A percentile compares a stretch with the other conserved stretches of the same genome.
Evolutionary conservation across 176 grass and related monocot genomes (phyloP).

Genomic region (Canna indica): DNA sequence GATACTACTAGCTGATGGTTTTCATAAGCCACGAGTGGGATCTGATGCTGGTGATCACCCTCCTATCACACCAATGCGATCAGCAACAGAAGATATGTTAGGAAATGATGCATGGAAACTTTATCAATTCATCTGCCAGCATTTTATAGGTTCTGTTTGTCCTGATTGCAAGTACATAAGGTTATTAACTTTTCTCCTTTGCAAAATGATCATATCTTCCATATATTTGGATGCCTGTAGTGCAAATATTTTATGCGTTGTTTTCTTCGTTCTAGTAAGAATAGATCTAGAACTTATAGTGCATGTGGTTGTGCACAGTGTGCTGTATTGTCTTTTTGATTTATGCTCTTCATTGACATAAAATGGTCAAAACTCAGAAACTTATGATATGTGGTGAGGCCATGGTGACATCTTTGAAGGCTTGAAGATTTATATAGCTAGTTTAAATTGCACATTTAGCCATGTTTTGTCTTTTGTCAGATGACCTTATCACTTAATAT

Average conservation of each 20-base stretch:
- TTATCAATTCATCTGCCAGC: conserved; percentile 90
- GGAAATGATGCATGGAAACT: conserved; percentile 90
- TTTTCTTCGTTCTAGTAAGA: not conserved
- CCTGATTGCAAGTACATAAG: conserved; percentile 84
- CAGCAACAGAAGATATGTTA: conserved; percentile 68
- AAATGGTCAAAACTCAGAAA: not conserved
- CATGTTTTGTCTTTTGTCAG: no score
- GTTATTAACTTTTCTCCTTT: conserved; percentile 24
- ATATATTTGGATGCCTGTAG: not conserved
- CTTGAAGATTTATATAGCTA: no score
- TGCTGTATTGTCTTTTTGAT: not conserved
- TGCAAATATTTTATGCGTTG: not conserved
- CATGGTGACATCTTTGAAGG: no score
- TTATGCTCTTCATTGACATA: not conserved
- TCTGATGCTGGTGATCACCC: conserved; percentile 93
- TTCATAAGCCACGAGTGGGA: conserved; percentile 66
- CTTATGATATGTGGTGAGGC: no score
- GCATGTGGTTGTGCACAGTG: not conserved
- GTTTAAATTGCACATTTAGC: no score
- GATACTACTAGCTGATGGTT: conserved; percentile 54
- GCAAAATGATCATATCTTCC: not conserved
- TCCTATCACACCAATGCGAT: conserved; percentile 84
- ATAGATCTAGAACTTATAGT: not conserved
- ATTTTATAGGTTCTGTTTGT: conserved; percentile 86
- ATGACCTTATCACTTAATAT: no score